Evolutionary conservation across 805 yeast species (phyloP), one percentile per base, ranked within the genome.

Genomic region (Candida railenensis): DNA sequence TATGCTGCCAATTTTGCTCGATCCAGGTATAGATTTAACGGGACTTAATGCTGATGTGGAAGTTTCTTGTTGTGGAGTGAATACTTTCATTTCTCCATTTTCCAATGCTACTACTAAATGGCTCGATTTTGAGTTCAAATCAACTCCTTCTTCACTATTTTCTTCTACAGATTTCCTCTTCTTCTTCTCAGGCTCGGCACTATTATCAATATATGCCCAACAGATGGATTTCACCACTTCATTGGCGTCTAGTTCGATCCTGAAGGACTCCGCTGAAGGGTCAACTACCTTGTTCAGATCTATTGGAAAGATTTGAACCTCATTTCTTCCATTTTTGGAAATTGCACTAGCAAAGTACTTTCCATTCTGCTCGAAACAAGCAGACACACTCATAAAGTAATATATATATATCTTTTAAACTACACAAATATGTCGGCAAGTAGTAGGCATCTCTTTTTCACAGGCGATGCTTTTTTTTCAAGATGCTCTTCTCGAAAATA

Each of bases 251-350:
- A 78, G 63, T 53, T 74, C 80, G 45, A 72, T 65, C 25, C 62
- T 61, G 4, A 62, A 57, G 22, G 61, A 53, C 40, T 63, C 49
- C 7, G 63, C 44, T 19, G 51, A 53, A 5, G 51, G 47, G 22
- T 54, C 47, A 16, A 50, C 47, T 34, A 49, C 22, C n/a, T 55
- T 54, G 12, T 9, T 28, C 30, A 19, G 14, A 21, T 33, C 22
- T 37, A 57, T 57, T 34, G 55, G 71, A 54, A 52, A 72, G 46
- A 78, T 65, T 53, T 68, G 77, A 16, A 78, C 66, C 58, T 78
- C 80, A 43, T 67, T 73, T 46, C 75, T 62, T 34, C 78, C 77
- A 15, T 66, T 66, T 41, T 76, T 74, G 25, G 75, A 65, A 3
- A 72, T 63, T 15, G 70, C 55, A 42, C 67, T 66, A 40, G 79